Conservation (phyloP, 345 rosid species). For the Adansonia digitata region DNA sequence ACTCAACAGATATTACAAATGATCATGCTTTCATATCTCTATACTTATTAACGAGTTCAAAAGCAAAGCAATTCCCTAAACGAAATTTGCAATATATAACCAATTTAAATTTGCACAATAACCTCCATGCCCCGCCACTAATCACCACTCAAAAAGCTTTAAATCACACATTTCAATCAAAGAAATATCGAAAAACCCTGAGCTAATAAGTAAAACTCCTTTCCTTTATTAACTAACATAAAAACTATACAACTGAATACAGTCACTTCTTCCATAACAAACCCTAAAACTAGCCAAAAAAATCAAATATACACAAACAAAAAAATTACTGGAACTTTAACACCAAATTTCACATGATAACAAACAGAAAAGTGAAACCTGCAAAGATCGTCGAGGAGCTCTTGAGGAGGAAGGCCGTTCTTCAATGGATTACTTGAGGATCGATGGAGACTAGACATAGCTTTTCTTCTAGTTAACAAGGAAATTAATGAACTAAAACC, state of each 20-base stretch:
- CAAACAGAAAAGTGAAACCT: slow-evolving; percentile 40
- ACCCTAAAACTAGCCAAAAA: not conserved
- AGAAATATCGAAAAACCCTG: not conserved
- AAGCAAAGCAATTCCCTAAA: not conserved
- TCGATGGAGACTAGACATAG: slow-evolving; percentile 66
- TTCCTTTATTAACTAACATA: not conserved
- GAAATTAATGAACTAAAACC: slow-evolving; percentile 8
- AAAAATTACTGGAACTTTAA: not conserved
- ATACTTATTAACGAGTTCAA: not conserved
- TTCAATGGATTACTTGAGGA: slow-evolving; percentile 63
- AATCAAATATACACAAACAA: not conserved
- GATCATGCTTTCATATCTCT: not conserved
- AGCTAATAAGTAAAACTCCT: not conserved
- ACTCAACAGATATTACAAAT: not conserved
- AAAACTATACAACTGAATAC: not conserved
- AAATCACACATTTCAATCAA: not conserved
- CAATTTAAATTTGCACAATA: not conserved
- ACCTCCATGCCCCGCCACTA: not conserved
- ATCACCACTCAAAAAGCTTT: not conserved
- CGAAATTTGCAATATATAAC: not conserved
- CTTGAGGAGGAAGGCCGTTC: slow-evolving; percentile 90
- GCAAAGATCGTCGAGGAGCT: slow-evolving; percentile 99
- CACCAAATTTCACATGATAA: not conserved
- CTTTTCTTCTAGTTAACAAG: slow-evolving; percentile 1
- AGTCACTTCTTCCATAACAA: not conserved